These are phyloP conservation scores for Schizophyllum commune DNA, from an alignment of 1,284 basidiomycete species.

Conservation along the genomic window DNA sequence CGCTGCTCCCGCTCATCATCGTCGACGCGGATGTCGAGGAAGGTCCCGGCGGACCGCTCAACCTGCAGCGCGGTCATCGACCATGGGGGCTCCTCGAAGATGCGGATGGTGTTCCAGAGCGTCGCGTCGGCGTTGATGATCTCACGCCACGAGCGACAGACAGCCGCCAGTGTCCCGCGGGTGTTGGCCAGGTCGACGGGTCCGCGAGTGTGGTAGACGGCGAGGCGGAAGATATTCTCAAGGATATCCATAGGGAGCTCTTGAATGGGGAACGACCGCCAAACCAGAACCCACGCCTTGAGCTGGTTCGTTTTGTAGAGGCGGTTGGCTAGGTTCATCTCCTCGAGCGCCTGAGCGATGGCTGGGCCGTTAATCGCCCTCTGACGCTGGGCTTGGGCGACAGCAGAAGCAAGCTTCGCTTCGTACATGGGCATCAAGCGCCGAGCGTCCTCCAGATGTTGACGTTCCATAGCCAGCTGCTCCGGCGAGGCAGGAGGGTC, in stretches of 20 bases:
- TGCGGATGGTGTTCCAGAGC: slow-evolving; percentile 57
- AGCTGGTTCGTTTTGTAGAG: too few relatives aligned
- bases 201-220: slow-evolving; percentile 35
- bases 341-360: too few relatives aligned
- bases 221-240: slow-evolving; percentile 49
- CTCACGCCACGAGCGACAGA: slow-evolving; percentile 48
- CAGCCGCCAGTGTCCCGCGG: slow-evolving; percentile 46
- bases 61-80: slow-evolving; percentile 45
- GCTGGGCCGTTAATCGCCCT: too few relatives aligned
- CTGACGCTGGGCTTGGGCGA: too few relatives aligned
- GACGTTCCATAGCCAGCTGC: too few relatives aligned
- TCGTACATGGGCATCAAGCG: too few relatives aligned
- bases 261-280: slow-evolving; percentile 25
- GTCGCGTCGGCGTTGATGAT: slow-evolving; percentile 38
- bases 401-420: too few relatives aligned
- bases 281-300: too few relatives aligned
- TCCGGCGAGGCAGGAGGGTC: too few relatives aligned
- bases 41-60: slow-evolving; percentile 40
- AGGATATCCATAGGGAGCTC: slow-evolving; percentile 58
- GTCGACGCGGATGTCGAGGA: slow-evolving; percentile 47
- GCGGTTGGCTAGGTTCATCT: too few relatives aligned
- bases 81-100: slow-evolving; percentile 38
- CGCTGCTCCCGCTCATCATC: slow-evolving; percentile 11
- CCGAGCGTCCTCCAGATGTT: too few relatives aligned
- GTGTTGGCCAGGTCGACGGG: slow-evolving; percentile 24